Evolutionary conservation across 257 asterid genomes (phyloP), one percentile per base, ranked within the genome.

Genomic region (Leonotis leonurus): DNA sequence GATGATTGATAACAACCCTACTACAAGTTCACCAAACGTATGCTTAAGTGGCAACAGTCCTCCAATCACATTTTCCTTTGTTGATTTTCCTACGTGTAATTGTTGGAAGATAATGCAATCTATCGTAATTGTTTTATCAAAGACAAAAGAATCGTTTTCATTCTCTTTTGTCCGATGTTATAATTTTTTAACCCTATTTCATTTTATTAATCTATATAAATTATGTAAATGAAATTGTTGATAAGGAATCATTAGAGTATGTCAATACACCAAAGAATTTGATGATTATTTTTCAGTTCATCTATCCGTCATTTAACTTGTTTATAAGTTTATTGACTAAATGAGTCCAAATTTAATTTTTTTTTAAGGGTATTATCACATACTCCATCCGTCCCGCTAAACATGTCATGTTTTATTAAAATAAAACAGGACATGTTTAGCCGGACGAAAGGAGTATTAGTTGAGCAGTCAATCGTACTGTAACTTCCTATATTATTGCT

Each of bases 71-170:
- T 56, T 63, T 52, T 13, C 20, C 22, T 6, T 21, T 33, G n/a
- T 17, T 62, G 41, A 58, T 26, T 21, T 22, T 50, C 18, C 60
- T 24, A 52, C 64, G 52, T 51, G 68, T 32, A 44, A 59, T 60
- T 14, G 3, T 54, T 68, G 51, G 69, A 50, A 69, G 50, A 45
- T 73, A 27, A 58, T 61, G 32, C 22, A 6, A 57, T 50, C 9
- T 30, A 26, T 40, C 35, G 13, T 51, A 20, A 13, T 27, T 20
- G 6, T 29, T 46, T 10, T 13, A 10, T 5, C 24, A 20, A 55
- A 18, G 60, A 68, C 71, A 40, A 51, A 72, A 35, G 6, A 3
- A 30, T 63, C 56, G 8, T 37, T 36, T 10, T 50, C 69, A 21
- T 21, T 67, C 41, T 29, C 6, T 22, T 27, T 41, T 9, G 26